Conservation (phyloP, 2,329 filamentous ascomycete species). For the Aspergillus fumigatiaffinis region DNA sequence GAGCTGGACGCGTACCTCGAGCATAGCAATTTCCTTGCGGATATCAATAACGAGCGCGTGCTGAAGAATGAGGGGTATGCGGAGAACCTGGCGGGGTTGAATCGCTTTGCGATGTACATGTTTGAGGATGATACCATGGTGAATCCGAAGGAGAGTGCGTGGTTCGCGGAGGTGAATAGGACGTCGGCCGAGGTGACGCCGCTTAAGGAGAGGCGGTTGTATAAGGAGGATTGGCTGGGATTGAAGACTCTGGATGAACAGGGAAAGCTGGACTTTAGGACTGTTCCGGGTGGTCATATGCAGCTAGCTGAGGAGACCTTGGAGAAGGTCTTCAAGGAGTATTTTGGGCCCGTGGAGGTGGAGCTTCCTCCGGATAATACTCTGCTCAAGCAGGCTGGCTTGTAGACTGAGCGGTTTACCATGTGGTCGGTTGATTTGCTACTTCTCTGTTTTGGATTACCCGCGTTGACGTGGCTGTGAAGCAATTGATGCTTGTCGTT, state of each 20-base stretch:
- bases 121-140: slow-evolving; percentile 84
- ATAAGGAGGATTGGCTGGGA: slow-evolving; percentile 91
- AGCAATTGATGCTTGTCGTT: not conserved
- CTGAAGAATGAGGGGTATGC: slow-evolving; percentile 72
- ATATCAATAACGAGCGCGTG: slow-evolving; percentile 88
- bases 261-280: slow-evolving; percentile 72
- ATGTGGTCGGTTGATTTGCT: not conserved
- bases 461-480: not conserved
- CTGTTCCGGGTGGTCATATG: slow-evolving; percentile 78
- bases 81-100: slow-evolving; percentile 63
- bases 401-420: not conserved
- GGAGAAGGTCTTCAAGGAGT: slow-evolving; percentile 57
- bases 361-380: slow-evolving; percentile 3
- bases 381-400: slow-evolving; percentile 17
- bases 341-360: slow-evolving; percentile 37
- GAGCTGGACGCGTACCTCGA: slow-evolving; percentile 71
- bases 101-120: slow-evolving; percentile 82
- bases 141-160: slow-evolving; percentile 83
- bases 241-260: slow-evolving; percentile 73
- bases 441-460: not conserved
- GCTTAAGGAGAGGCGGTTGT: slow-evolving; percentile 67
- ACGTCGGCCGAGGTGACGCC: slow-evolving; percentile 59
- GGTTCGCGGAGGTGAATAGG: slow-evolving; percentile 83
- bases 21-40: slow-evolving; percentile 82
- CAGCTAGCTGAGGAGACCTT: slow-evolving; percentile 64